Base-by-base conservation (phyloP, 2,329 filamentous ascomycete genomes). In the Bipolaris cookei region DNA sequence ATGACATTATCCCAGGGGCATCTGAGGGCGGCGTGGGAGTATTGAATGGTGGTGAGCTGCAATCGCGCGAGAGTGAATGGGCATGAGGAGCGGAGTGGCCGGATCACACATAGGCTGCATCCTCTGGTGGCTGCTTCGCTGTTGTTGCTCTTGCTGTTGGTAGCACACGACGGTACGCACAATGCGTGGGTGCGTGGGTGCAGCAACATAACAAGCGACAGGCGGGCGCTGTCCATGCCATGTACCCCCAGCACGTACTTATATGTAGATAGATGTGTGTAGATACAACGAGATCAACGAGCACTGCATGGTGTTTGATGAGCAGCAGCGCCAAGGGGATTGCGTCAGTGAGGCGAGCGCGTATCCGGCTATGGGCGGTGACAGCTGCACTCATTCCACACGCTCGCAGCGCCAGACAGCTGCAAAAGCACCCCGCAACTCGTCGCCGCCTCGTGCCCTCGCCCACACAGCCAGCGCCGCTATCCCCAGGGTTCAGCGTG, bases 401-500 rank as follows among this genome's bases (percentile, higher is more conserved):
- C 41, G 14, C 41, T 20, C 20, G 30, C 45, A 14, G 16, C 32
- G 32, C 45, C 34, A 23, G 51, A n/a, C 44, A 32, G 48, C 44
- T 54, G 51, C 51, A 50, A 42, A 21, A 16, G 30, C 14, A 39
- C 46, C 52, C 52, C 46, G 52, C 52, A 55, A 44, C 11, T 13
- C 32, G 37, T 23, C 10, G 18, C 38, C 20, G 38, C 10, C 38
- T 14, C 10, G 10, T 25, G 11, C 23, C 6, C 42, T 30, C 16
- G 18, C 18, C 21, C 25, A 35, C 10, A 7, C 18, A 21, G 28
- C 18, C 30, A n/a, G 39, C 44, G 23, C 43, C 20, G 28, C 50
- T 28, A 46, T 44, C 23, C 25, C 32, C 55, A 55, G 56, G 55
- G 47, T 55, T 56, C 56, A 35, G 42, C 52, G 46, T 59, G 52